A percentile compares a stretch with the other conserved stretches of the same genome.
phyloP scores from a whole-genome alignment of 2,329 filamentous ascomycete species.

The Furcasterigmium sp. region DNA sequence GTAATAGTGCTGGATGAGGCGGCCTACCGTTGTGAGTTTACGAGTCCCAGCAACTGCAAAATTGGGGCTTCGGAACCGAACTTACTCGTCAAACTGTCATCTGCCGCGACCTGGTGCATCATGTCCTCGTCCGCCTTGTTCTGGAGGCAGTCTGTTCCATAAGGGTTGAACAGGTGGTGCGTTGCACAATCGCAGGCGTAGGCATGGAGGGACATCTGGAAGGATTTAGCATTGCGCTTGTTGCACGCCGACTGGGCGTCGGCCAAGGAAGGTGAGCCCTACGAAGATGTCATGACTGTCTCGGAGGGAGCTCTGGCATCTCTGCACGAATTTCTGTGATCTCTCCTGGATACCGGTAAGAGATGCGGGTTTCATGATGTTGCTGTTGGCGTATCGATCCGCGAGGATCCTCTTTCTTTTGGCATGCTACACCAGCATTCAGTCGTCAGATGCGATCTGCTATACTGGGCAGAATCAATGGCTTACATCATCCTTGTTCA shows the following conservation, averaged over 20 bases:
- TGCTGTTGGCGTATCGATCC: constrained; percentile 64
- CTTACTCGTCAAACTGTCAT: constrained; percentile 62
- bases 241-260: background rate
- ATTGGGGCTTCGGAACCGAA: constrained; percentile 4
- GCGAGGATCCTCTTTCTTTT: constrained; percentile 58
- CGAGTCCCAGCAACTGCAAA: no score
- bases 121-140: constrained; percentile 52
- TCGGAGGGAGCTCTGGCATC: background rate
- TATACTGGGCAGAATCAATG: no score
- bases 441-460: no score
- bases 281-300: constrained; percentile 58
- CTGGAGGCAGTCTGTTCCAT: constrained; percentile 56
- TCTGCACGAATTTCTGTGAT: constrained; percentile 46
- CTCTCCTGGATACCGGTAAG: constrained; percentile 53
- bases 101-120: constrained; percentile 64
- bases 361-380: constrained; percentile 51
- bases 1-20: constrained; percentile 52
- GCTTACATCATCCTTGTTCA: constrained; percentile 48
- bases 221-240: background rate
- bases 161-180: constrained; percentile 64
- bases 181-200: constrained; percentile 67
- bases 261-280: constrained; percentile 48
- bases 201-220: constrained; percentile 43
- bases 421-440: constrained; percentile 45
- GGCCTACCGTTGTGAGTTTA: constrained; percentile 35